Evolutionary conservation across 2,329 filamentous ascomycete genomes (phyloP).

Genomic region (Xylariaceae sp.): DNA sequence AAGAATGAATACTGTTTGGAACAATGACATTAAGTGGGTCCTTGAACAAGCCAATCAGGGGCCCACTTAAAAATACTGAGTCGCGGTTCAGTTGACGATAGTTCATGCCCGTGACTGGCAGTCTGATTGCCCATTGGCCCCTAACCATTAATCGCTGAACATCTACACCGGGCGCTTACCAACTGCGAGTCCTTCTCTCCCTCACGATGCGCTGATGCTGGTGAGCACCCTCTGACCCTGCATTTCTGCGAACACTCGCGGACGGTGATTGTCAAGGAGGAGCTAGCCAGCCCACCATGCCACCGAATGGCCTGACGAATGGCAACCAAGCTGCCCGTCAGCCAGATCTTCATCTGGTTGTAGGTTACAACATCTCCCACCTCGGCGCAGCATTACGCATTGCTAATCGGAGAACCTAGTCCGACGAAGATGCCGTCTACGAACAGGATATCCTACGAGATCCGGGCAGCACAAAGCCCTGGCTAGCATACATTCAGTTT

Average conservation of each 20-base stretch:
- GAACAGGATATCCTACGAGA: conserved; percentile 94
- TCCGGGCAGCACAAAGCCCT: conserved; percentile 85
- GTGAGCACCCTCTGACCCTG: conserved; percentile 15
- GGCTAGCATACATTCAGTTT: conserved; percentile 92
- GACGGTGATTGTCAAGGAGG: conserved; percentile 22
- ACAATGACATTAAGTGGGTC: no score
- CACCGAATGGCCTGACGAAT: conserved; percentile 41
- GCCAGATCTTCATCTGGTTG: conserved; percentile 57
- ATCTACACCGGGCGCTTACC: conserved; percentile 8
- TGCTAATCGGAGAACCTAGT: conserved; percentile 52
- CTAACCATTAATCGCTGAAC: neutral
- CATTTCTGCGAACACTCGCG: conserved; percentile 29
- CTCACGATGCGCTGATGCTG: conserved; percentile 31
- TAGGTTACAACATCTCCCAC: conserved; percentile 35
- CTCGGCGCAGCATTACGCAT: conserved; percentile 9
- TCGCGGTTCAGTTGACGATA: conserved; percentile 25
- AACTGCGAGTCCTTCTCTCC: conserved; percentile 9
- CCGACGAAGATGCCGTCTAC: conserved; percentile 90
- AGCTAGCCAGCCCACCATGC: conserved; percentile 32
- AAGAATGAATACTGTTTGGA: no score
- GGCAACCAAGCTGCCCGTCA: conserved; percentile 42
- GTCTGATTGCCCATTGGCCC: neutral
- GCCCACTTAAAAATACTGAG: conserved; percentile 27
- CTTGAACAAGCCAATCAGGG: neutral
- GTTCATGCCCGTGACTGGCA: conserved; percentile 24